Evolutionary conservation across 139 green algal genomes (phyloP).

Genomic region (Micromonas pusilla): DNA sequence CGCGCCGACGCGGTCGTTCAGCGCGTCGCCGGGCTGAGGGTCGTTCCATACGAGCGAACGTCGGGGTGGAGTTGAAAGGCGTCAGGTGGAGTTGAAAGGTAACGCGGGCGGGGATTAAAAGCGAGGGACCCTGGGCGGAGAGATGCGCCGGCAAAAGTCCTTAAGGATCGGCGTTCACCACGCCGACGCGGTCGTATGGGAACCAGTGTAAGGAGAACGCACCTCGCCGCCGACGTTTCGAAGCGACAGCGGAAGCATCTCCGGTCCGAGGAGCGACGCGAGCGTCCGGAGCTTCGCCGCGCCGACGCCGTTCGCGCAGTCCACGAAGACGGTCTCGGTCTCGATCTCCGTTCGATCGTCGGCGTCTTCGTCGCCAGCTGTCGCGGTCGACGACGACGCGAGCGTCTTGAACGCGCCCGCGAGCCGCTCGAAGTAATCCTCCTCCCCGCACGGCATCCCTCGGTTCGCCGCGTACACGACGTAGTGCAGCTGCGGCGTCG

Average conservation of each 20-base stretch:
- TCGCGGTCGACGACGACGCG: not conserved
- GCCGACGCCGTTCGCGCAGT: conserved; percentile 93
- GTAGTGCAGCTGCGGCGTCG: conserved; percentile 94
- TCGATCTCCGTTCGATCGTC: not conserved
- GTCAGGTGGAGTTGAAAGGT: too few relatives aligned
- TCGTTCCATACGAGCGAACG: too few relatives aligned
- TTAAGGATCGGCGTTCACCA: too few relatives aligned
- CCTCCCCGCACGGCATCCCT: conserved; percentile 27
- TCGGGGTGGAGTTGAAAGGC: too few relatives aligned
- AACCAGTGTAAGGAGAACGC: too few relatives aligned
- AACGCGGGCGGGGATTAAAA: too few relatives aligned
- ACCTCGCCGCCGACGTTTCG: conserved; percentile 32
- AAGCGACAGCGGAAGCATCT: conserved; percentile 57
- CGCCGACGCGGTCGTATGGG: too few relatives aligned
- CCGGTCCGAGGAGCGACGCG: conserved; percentile 27
- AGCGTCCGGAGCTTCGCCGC: conserved; percentile 55
- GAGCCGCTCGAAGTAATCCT: conserved; percentile 56
- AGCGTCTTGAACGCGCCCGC: conserved; percentile 37
- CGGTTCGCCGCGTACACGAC: conserved; percentile 45
- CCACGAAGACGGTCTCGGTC: conserved; percentile 55
- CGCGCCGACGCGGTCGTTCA: conserved; percentile 82
- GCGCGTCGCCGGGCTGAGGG: too few relatives aligned
- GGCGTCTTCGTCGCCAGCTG: too few relatives aligned
- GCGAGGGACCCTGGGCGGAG: too few relatives aligned
- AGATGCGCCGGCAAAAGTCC: too few relatives aligned